Conservation (phyloP, 139 green algal species). For the Picochlorum sp. region DNA sequence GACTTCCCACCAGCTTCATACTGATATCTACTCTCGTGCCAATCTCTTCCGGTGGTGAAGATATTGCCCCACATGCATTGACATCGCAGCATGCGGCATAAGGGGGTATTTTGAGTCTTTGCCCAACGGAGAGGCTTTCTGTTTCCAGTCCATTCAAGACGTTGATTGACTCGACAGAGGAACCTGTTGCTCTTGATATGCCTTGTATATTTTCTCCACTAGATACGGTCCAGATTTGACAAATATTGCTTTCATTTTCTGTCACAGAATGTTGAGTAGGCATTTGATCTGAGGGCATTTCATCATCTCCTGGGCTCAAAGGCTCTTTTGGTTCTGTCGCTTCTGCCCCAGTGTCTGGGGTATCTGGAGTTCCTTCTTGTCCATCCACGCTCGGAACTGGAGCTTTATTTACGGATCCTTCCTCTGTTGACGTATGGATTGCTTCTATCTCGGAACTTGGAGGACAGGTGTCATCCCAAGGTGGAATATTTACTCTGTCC, state of each 20-base stretch:
- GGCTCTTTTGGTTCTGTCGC: neutral
- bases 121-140: neutral
- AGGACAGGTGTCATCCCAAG: slow-evolving; percentile 15
- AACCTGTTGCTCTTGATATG: neutral
- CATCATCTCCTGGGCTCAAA: no score
- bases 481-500: slow-evolving; percentile 18
- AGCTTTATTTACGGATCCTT: neutral
- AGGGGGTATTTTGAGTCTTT: slow-evolving; percentile 6
- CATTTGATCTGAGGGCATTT: no score
- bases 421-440: neutral
- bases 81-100: slow-evolving; percentile 11
- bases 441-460: neutral
- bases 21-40: neutral
- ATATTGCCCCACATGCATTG: neutral
- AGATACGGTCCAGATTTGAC: neutral
- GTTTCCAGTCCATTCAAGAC: neutral
- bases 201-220: neutral
- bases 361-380: neutral
- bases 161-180: neutral
- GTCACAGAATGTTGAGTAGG: no score
- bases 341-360: neutral
- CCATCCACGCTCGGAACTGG: neutral
- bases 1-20: no score
- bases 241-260: no score
- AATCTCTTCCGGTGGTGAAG: neutral